A percentile compares a stretch with the other conserved stretches of the same genome.
These are phyloP conservation scores for Podaxis sp. DNA, from an alignment of 768 basidiomycete species.

Conservation along the genomic window DNA sequence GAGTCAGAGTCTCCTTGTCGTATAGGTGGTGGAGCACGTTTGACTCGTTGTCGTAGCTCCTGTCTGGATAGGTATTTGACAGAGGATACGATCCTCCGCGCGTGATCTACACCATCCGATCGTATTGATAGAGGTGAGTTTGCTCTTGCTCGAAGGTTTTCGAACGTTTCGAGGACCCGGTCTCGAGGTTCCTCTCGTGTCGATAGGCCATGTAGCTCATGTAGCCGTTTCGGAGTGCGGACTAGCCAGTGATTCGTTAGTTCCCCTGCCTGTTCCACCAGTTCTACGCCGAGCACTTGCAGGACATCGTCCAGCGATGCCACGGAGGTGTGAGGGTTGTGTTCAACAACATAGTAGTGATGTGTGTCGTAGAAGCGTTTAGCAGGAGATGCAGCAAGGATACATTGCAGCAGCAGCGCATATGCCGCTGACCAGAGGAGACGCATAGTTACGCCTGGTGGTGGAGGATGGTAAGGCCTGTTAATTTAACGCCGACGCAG, in stretches of 20 bases:
- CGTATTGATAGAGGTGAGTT: constrained; percentile 35
- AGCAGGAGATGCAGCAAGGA: constrained; percentile 36
- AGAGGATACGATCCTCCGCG: constrained; percentile 50
- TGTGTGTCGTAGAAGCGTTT: constrained; percentile 60
- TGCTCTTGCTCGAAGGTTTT: constrained; percentile 41
- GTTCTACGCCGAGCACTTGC: constrained; percentile 66
- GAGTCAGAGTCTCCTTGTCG: constrained; percentile 25
- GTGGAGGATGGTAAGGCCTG: constrained; percentile 28
- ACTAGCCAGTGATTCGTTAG: constrained; percentile 84
- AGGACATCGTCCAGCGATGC: constrained; percentile 62
- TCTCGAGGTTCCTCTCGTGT: constrained; percentile 38
- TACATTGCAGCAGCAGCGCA: constrained; percentile 7
- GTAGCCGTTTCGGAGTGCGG: constrained; percentile 45
- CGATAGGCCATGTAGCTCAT: constrained; percentile 24
- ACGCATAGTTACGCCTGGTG: constrained; percentile 30
- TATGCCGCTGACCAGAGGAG: constrained; percentile 25
- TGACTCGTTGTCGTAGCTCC: constrained; percentile 62
- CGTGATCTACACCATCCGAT: constrained; percentile 38
- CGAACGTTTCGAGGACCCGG: constrained; percentile 49
- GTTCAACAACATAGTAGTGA: constrained; percentile 82
- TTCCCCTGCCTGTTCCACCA: constrained; percentile 88
- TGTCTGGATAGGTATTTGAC: constrained; percentile 65
- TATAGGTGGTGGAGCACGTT: constrained; percentile 71
- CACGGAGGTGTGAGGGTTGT: constrained; percentile 42
- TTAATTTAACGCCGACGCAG: background rate